Evolutionary conservation across 2,329 filamentous ascomycete species (phyloP), one percentile per base, ranked within the genome.

Genomic region (Ilyonectria mors-panacis): DNA sequence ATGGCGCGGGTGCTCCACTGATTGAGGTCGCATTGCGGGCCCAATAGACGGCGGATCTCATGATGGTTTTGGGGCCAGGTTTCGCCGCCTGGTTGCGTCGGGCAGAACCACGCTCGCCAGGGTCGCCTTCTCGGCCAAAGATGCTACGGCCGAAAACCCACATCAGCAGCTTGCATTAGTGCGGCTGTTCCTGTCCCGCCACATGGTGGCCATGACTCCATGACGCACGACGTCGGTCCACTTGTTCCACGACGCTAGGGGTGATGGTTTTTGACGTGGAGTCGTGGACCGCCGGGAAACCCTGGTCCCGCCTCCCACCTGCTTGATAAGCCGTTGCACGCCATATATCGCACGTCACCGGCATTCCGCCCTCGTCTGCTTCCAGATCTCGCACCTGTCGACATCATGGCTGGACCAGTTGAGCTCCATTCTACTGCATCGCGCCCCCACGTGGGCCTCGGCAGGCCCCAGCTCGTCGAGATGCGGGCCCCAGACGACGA

Each of bases 161-260:
- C 65, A 65, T 73, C 66, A 70, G 65, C 73, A 69, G 53, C 58
- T 68, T 70, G 73, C 73, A 75, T 75, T 75, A 75, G 71, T 66
- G 70, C 53, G 35, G 54, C 30, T 44, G 33, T n/a, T 26, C 26
- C 26, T 26, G 26, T 26, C 28, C 47, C 47, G 45, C 44, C 35
- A 33, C 54, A 33, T 61, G 12, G 19, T 47, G 35, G 23, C 50
- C 59, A 60, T 54, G 58, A 42, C 59, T 26, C 26, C 37, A 39
- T 39, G 37, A 39, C 37, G 37, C 37, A 42, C 21, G 35, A 28
- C 17, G 51, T 62, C 35, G 47, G 42, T 44, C 59, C 59, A 51
- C 48, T 51, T 33, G 28, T 13, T 23, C 33, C 42, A 39, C 48
- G 35, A 47, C 51, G 47, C 21, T 30, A 13, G 48, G 28, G 21